Percentiles rank a stretch among this genome's conserved stretches.
Evolutionary conservation across 176 grass and related monocot genomes (phyloP).

Genomic region (Eleusine indica): DNA sequence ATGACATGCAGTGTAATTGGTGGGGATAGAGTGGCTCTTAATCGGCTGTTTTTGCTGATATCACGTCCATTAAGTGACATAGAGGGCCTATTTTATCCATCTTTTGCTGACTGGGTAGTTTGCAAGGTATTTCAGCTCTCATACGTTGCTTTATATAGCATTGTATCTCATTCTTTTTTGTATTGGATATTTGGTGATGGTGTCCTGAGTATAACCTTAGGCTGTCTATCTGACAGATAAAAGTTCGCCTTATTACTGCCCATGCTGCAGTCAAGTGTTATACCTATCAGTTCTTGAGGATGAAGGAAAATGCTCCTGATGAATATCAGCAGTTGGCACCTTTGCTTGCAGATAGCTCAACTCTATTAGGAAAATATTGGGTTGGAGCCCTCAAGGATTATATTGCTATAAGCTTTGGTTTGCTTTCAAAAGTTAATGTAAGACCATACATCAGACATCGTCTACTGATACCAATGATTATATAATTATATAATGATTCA

Average conservation of each 20-base stretch:
- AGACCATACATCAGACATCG: slow-evolving; percentile 37
- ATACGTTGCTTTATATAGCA: slow-evolving; percentile 12
- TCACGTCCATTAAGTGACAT: slow-evolving; percentile 80
- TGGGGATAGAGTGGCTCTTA: slow-evolving; percentile 84
- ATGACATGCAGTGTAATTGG: slow-evolving; percentile 88
- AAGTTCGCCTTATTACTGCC: slow-evolving; percentile 80
- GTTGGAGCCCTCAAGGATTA: slow-evolving; percentile 87
- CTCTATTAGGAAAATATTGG: slow-evolving; percentile 84
- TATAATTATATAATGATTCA: slow-evolving; percentile 28
- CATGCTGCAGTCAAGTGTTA: slow-evolving; percentile 98
- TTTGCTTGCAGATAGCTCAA: slow-evolving; percentile 76
- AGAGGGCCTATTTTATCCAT: slow-evolving; percentile 88
- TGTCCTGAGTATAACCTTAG: slow-evolving; percentile 30
- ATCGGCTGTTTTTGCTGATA: slow-evolving; percentile 87
- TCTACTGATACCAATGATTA: slow-evolving; percentile 13
- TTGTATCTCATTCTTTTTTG: slow-evolving; percentile 33
- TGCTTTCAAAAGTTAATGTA: slow-evolving; percentile 83
- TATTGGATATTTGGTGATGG: slow-evolving; percentile 36
- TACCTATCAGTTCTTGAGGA: slow-evolving; percentile 75
- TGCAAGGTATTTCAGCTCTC: slow-evolving; percentile 78
- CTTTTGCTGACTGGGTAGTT: slow-evolving; percentile 98
- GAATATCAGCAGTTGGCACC: slow-evolving; percentile 83
- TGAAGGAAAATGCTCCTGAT: slow-evolving; percentile 70
- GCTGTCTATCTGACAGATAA: slow-evolving; percentile 67
- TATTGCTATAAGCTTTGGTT: slow-evolving; percentile 70